Percentiles rank a stretch among this genome's conserved stretches.
phyloP scores from a whole-genome alignment of 306 rosid species.

The Medicago ruthenica region DNA sequence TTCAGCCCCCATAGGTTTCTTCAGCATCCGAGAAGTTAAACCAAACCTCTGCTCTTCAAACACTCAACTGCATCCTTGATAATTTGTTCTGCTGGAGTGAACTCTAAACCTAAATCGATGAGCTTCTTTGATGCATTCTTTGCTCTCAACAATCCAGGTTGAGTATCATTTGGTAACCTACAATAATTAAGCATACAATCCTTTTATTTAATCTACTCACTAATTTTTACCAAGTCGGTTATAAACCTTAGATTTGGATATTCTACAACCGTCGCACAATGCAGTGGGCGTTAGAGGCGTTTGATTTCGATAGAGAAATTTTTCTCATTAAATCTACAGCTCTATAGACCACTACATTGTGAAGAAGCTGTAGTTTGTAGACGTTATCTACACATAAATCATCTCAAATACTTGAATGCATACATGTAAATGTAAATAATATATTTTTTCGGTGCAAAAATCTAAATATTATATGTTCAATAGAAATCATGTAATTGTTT shows the following conservation, averaged over 20 bases:
- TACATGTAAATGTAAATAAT: too few relatives aligned
- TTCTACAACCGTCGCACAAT: not conserved
- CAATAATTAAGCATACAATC: not conserved
- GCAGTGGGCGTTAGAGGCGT: not conserved
- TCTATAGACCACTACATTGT: too few relatives aligned
- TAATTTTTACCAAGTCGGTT: too few relatives aligned
- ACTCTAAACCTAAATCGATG: constrained; percentile 71
- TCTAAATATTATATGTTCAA: not conserved
- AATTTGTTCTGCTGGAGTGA: constrained; percentile 78
- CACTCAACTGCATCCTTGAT: constrained; percentile 80
- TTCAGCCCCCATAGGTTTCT: not conserved
- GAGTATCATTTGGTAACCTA: constrained; percentile 73
- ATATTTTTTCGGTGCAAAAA: too few relatives aligned
- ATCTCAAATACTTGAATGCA: too few relatives aligned
- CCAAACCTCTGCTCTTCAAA: constrained; percentile 62
- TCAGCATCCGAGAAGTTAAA: constrained; percentile 42
- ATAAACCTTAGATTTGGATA: too few relatives aligned
- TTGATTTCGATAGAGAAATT: not conserved
- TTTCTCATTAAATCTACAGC: not conserved
- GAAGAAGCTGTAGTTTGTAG: too few relatives aligned
- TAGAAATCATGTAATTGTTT: not conserved
- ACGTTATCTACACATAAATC: too few relatives aligned
- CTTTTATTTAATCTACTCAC: too few relatives aligned
- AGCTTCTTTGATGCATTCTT: constrained; percentile 69
- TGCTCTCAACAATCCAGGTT: constrained; percentile 71